Conservation (phyloP, 331 rosid genomes). For the Quercus tomentella region DNA sequence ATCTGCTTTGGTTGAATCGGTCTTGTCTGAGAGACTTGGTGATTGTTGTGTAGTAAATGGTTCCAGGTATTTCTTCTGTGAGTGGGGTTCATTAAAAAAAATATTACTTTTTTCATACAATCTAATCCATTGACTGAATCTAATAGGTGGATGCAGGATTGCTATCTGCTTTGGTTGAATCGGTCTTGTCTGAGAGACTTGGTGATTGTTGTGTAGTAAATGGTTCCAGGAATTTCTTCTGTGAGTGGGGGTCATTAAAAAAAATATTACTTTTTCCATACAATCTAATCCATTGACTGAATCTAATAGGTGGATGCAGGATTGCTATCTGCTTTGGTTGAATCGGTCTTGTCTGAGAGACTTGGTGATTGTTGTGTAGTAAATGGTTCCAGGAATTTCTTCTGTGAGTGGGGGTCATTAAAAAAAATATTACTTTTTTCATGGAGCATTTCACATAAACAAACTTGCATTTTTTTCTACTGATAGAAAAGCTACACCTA, state of each 20-base stretch:
- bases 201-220: conserved; percentile 18
- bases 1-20: conserved; percentile 56
- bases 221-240: conserved; percentile 37
- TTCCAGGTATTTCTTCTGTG: conserved; percentile 36
- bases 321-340: conserved; percentile 59
- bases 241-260: conserved; percentile 66
- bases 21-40: conserved; percentile 58
- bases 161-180: conserved; percentile 59
- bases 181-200: conserved; percentile 56
- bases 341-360: conserved; percentile 51
- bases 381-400: conserved; percentile 33
- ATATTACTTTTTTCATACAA: conserved; percentile 28
- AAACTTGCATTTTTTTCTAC: conserved; percentile 17
- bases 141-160: conserved; percentile 66
- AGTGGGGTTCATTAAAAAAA: conserved; percentile 66
- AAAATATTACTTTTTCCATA: conserved; percentile 35
- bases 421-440: conserved; percentile 40
- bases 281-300: conserved; percentile 34
- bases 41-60: conserved; percentile 17
- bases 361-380: conserved; percentile 29
- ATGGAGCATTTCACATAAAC: not conserved
- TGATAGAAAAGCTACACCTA: conserved; percentile 21
- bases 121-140: conserved; percentile 38
- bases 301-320: conserved; percentile 65
- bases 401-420: conserved; percentile 65